These are phyloP conservation scores for Phytophthora palmivora DNA, from an alignment of 352 stramenopile species.

Conservation along the genomic window DNA sequence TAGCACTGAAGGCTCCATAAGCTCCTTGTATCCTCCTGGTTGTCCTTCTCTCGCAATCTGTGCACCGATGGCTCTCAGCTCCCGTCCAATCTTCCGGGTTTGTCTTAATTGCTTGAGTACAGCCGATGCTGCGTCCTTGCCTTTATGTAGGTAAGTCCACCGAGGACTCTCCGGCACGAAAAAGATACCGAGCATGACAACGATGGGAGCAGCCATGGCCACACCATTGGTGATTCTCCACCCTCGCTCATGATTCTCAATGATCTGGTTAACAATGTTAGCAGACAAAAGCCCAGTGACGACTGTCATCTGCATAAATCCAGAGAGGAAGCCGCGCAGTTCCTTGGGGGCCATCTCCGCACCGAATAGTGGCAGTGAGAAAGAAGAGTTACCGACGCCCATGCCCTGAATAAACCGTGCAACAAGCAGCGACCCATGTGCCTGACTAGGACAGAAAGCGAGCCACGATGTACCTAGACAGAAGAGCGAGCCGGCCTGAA, in stretches of 20 bases:
- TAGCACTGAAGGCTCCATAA: slow-evolving; percentile 51
- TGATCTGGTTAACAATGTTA: slow-evolving; percentile 53
- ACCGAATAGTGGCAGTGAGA: slow-evolving; percentile 59
- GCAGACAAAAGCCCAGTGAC: slow-evolving; percentile 53
- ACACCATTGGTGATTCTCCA: slow-evolving; percentile 59
- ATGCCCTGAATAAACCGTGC: slow-evolving; percentile 52
- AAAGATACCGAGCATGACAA: slow-evolving; percentile 65
- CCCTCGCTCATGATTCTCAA: slow-evolving; percentile 40
- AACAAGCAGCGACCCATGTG: slow-evolving; percentile 41
- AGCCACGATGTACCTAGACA: slow-evolving; percentile 52
- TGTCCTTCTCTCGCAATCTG: slow-evolving; percentile 50
- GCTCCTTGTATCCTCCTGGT: slow-evolving; percentile 40
- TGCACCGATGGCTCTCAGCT: slow-evolving; percentile 55
- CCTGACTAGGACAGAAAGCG: slow-evolving; percentile 38
- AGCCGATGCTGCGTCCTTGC: slow-evolving; percentile 46
- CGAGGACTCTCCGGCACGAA: slow-evolving; percentile 50
- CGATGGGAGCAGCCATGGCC: slow-evolving; percentile 43
- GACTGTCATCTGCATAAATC: slow-evolving; percentile 73
- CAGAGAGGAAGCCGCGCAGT: slow-evolving; percentile 61
- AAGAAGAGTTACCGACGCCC: slow-evolving; percentile 60
- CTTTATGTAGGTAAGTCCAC: slow-evolving; percentile 50
- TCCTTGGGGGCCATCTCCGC: slow-evolving; percentile 72
- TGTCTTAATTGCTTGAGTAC: slow-evolving; percentile 54
- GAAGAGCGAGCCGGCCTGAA: slow-evolving; percentile 48
- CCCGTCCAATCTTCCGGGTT: slow-evolving; percentile 44